These are phyloP conservation scores for Metschnikowia kofuensis DNA, from an alignment of 805 yeast genomes.

Conservation along the genomic window DNA sequence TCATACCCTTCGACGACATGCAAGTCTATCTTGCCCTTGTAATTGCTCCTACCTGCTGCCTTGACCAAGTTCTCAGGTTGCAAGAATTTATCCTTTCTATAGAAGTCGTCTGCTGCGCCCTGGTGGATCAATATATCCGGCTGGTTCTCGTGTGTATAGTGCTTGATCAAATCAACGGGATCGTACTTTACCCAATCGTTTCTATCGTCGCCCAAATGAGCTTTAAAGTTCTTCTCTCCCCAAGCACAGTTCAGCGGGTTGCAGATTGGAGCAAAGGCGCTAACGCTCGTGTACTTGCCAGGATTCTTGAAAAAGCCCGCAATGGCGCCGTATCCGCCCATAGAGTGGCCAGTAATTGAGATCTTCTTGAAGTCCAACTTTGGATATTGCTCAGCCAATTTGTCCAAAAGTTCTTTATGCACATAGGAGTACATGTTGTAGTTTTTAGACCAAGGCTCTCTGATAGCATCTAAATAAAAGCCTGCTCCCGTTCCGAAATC, in stretches of 20 bases:
- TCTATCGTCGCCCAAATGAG: conserved; percentile 67
- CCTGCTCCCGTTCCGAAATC: conserved; percentile 97
- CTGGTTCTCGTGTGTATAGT: conserved; percentile 49
- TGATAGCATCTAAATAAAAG: conserved; percentile 83
- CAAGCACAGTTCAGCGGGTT: conserved; percentile 78
- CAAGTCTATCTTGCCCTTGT: conserved; percentile 59
- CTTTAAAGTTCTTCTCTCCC: conserved; percentile 83
- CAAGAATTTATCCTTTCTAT: conserved; percentile 57
- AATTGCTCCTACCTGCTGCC: conserved; percentile 55
- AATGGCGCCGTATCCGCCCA: conserved; percentile 97
- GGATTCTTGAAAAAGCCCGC: conserved; percentile 64
- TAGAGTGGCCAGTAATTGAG: conserved; percentile 93
- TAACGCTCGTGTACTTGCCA: conserved; percentile 69
- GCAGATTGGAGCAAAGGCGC: conserved; percentile 88
- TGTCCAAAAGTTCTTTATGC: conserved; percentile 63
- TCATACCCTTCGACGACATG: conserved; percentile 79
- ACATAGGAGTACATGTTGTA: conserved; percentile 88
- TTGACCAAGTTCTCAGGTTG: conserved; percentile 69
- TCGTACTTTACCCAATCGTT: conserved; percentile 74
- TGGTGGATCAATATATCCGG: conserved; percentile 74
- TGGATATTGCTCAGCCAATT: conserved; percentile 41
- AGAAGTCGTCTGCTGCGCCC: conserved; percentile 78
- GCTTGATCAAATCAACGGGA: conserved; percentile 71
- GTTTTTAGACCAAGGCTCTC: conserved; percentile 64
- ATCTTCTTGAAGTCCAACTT: conserved; percentile 62